Evolutionary conservation across 2,329 filamentous ascomycete genomes (phyloP).

Genomic region (Dendrostoma leiphaemia): DNA sequence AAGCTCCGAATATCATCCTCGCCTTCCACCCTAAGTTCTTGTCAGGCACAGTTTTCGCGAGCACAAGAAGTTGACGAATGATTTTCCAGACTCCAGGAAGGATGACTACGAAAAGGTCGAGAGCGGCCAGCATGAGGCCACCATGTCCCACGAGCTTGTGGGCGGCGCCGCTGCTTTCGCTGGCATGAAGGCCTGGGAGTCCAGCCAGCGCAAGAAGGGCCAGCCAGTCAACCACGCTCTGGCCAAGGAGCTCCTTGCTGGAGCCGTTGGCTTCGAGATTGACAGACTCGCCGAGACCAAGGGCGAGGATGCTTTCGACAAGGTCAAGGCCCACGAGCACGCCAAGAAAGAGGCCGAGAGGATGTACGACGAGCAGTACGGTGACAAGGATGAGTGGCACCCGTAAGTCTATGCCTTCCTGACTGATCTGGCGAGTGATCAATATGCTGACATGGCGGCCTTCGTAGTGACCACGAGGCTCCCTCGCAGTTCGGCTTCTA

Average conservation of each 20-base stretch:
- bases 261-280: conserved; percentile 70
- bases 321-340: conserved; percentile 56
- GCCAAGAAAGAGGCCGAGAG: conserved; percentile 56
- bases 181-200: conserved; percentile 78
- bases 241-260: conserved; percentile 75
- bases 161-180: conserved; percentile 76
- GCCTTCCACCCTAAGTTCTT: no score
- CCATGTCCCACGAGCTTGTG: conserved; percentile 70
- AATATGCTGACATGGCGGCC: no score
- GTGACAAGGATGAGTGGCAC: conserved; percentile 50
- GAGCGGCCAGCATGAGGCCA: conserved; percentile 52
- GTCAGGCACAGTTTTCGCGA: no score
- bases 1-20: no score
- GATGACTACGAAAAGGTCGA: conserved; percentile 44
- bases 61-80: neutral
- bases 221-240: conserved; percentile 69
- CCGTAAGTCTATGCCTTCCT: conserved; percentile 50
- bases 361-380: conserved; percentile 64
- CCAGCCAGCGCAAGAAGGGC: conserved; percentile 70
- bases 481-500: no score
- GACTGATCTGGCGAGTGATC: no score
- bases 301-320: conserved; percentile 59
- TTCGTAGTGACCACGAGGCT: no score
- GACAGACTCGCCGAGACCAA: conserved; percentile 74
- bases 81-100: conserved; percentile 36